Percentiles rank a stretch among this genome's conserved stretches.
Conservation (phyloP, 2,329 filamentous ascomycete genomes). For the Ophiostoma sp. region DNA sequence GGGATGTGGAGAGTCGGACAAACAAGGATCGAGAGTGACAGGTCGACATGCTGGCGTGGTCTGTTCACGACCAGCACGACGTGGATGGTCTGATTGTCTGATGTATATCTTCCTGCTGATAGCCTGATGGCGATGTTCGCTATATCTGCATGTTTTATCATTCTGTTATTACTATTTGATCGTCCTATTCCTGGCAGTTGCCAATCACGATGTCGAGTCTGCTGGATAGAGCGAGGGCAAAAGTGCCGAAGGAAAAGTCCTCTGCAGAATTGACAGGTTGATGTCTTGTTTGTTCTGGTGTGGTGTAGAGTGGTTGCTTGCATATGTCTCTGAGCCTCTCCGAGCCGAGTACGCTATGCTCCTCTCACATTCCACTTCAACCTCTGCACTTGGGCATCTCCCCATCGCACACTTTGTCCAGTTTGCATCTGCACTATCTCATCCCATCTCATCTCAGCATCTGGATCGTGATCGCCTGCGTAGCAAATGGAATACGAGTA, state of each 20-base stretch:
- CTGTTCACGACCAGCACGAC: not conserved
- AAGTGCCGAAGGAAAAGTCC: not conserved
- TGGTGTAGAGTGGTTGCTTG: constrained; percentile 2
- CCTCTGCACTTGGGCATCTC: too few relatives aligned
- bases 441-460: not conserved
- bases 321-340: not conserved
- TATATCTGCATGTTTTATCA: not conserved
- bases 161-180: constrained; percentile 3
- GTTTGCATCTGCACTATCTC: not conserved
- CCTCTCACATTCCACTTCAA: too few relatives aligned
- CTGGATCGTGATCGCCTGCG: not conserved
- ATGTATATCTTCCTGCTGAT: not conserved
- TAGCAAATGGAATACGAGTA: not conserved
- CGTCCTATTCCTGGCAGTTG: not conserved
- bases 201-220: not conserved
- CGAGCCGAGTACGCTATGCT: too few relatives aligned
- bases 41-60: not conserved
- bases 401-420: too few relatives aligned
- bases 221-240: not conserved
- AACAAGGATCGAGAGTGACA: not conserved
- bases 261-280: not conserved
- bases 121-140: not conserved
- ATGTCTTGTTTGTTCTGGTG: not conserved
- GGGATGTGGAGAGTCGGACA: not conserved
- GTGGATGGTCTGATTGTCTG: not conserved